Percentiles rank a stretch among this genome's conserved stretches.
phyloP scores from a whole-genome alignment of 2,329 filamentous ascomycete genomes.

The Colletotrichum higginsianum region DNA sequence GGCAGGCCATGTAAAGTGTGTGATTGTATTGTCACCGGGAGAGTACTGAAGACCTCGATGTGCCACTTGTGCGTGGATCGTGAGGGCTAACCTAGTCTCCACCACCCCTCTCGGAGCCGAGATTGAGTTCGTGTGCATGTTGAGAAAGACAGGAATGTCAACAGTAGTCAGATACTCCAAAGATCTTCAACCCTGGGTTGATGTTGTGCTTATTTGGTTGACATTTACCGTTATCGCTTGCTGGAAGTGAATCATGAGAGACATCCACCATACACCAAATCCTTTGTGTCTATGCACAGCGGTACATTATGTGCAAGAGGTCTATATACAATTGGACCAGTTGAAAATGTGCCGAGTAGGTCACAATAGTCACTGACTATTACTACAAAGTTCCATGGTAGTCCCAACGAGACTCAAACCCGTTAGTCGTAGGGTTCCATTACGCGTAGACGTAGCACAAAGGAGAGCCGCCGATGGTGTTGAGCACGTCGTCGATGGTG shows the following conservation, averaged over 20 bases:
- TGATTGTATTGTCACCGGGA: fast-evolving
- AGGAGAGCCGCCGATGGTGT: constrained; percentile 49
- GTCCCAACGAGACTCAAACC: too few species aligned
- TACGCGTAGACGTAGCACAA: constrained; percentile 53
- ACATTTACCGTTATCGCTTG: too few species aligned
- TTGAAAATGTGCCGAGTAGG: not conserved
- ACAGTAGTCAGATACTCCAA: too few species aligned
- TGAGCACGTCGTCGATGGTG: constrained; percentile 52
- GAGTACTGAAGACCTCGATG: not conserved
- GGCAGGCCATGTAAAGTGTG: constrained; percentile 46
- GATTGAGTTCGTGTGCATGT: not conserved
- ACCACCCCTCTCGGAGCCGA: not conserved
- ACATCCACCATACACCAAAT: too few species aligned
- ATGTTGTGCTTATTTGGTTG: too few species aligned
- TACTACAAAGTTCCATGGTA: too few species aligned
- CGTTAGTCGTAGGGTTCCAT: fast-evolving
- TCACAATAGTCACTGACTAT: not conserved
- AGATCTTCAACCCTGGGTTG: too few species aligned
- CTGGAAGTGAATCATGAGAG: too few species aligned
- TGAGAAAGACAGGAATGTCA: too few species aligned
- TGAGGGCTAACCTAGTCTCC: not conserved
- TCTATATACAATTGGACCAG: not conserved
- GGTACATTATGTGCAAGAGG: not conserved
- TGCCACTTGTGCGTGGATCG: not conserved
- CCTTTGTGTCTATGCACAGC: too few species aligned